phyloP scores from a whole-genome alignment of 495 filamentous ascomycete species.

The Cairneyella variabilis region DNA sequence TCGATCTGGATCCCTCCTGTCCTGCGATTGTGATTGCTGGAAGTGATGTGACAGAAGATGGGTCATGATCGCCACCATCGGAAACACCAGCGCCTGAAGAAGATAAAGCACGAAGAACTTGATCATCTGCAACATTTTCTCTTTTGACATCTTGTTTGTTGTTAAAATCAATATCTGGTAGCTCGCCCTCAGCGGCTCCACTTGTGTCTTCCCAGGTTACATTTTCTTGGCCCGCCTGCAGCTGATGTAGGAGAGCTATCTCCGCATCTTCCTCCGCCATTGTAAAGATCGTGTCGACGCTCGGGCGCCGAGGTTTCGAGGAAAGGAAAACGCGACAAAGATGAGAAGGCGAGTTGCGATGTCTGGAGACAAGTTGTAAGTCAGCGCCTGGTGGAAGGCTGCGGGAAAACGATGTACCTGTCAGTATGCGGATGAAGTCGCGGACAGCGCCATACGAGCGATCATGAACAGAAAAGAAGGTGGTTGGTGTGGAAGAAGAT shows the following conservation, averaged over 20 bases:
- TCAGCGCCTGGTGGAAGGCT: no score
- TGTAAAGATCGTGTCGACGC: no score
- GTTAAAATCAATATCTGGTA: conserved; percentile 52
- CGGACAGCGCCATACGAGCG: no score
- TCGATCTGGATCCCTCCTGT: conserved; percentile 35
- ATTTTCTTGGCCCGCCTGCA: conserved; percentile 38
- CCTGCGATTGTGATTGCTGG: conserved; percentile 29
- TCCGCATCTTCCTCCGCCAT: conserved; percentile 63
- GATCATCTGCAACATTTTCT: conserved; percentile 36
- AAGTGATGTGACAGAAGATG: conserved; percentile 26
- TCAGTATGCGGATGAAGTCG: no score
- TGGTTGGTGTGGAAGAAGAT: no score
- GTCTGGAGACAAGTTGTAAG: no score
- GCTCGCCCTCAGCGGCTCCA: conserved; percentile 37
- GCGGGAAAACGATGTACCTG: no score
- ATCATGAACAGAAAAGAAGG: no score
- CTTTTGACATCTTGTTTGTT: conserved; percentile 38
- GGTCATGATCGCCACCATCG: conserved; percentile 48
- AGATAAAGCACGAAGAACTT: conserved; percentile 40
- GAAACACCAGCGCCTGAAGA: conserved; percentile 35
- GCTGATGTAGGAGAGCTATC: conserved; percentile 47
- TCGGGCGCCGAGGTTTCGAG: no score
- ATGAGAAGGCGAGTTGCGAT: neutral
- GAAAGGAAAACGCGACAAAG: neutral
- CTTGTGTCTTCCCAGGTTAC: conserved; percentile 42